A percentile compares a stretch with the other conserved stretches of the same genome.
Evolutionary conservation across 208 protist species (phyloP).

Genomic region (Acanthamoeba sp.): DNA sequence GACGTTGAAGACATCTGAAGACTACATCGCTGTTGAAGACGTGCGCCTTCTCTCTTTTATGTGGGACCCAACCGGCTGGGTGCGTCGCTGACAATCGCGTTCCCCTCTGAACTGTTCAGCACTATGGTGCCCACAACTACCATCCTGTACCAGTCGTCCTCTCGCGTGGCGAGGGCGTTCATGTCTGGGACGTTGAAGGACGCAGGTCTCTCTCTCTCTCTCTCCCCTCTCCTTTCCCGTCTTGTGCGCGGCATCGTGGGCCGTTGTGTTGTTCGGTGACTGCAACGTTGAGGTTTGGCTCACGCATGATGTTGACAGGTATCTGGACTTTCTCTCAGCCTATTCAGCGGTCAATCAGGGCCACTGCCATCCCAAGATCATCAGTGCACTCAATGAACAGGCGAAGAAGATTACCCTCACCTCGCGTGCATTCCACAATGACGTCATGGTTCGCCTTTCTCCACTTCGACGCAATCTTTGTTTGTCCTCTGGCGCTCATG

Average conservation of each 20-base stretch:
- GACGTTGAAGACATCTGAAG: slow-evolving; percentile 8
- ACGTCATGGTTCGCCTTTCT: slow-evolving; percentile 78
- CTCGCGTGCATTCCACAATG: slow-evolving; percentile 92
- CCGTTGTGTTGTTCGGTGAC: too few relatives aligned
- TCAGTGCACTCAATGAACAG: slow-evolving; percentile 91
- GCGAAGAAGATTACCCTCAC: slow-evolving; percentile 86
- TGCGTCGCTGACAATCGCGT: too few relatives aligned
- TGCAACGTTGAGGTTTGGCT: too few relatives aligned
- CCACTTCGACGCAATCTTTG: background rate
- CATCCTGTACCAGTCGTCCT: slow-evolving; percentile 94
- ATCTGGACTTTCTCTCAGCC: slow-evolving; percentile 90
- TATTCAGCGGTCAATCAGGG: slow-evolving; percentile 96
- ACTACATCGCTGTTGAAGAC: slow-evolving; percentile 16
- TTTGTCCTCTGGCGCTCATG: background rate
- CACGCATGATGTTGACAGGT: slow-evolving; percentile 83
- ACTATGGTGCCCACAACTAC: slow-evolving; percentile 91
- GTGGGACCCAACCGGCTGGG: too few relatives aligned
- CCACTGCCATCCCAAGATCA: slow-evolving; percentile 94
- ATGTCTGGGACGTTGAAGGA: slow-evolving; percentile 94
- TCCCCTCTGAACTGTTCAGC: background rate
- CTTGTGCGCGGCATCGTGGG: too few relatives aligned
- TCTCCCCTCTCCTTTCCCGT: too few relatives aligned
- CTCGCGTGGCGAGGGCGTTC: slow-evolving; percentile 85
- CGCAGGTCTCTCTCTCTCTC: slow-evolving; percentile 85
- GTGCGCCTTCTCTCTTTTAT: background rate